A percentile compares a stretch with the other conserved stretches of the same genome.
Evolutionary conservation across 257 asterid species (phyloP).

Genomic region (Primulina tabacum): DNA sequence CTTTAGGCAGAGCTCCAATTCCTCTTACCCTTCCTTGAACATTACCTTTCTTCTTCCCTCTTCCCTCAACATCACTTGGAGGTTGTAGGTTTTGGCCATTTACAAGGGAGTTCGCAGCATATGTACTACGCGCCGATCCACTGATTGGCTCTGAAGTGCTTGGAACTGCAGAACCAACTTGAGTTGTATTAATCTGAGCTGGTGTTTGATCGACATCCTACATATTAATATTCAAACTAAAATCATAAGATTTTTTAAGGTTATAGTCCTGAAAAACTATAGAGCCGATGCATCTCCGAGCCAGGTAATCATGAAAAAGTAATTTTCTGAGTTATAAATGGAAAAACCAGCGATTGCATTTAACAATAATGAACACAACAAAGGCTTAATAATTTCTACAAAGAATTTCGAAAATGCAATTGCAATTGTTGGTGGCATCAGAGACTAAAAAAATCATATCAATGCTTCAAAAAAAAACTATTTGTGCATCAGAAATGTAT

Average conservation of each 20-base stretch:
- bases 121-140: slow-evolving; percentile 31
- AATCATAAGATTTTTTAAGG: slow-evolving; percentile 13
- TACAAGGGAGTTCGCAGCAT: slow-evolving; percentile 29
- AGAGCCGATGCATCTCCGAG: too few relatives aligned
- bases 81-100: slow-evolving; percentile 46
- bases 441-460: too few relatives aligned
- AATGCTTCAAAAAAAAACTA: too few relatives aligned
- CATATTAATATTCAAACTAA: slow-evolving; percentile 22
- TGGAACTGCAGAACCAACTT: slow-evolving; percentile 38
- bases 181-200: slow-evolving; percentile 36
- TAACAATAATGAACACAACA: too few relatives aligned
- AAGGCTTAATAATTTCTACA: too few relatives aligned
- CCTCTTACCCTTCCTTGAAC: slow-evolving; percentile 73
- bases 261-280: too few relatives aligned
- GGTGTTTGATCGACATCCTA: slow-evolving; percentile 55
- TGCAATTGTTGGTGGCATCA: too few relatives aligned
- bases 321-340: too few relatives aligned
- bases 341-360: too few relatives aligned
- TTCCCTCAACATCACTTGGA: slow-evolving; percentile 45
- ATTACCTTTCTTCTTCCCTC: slow-evolving; percentile 56
- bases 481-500: too few relatives aligned
- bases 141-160: slow-evolving; percentile 35
- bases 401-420: too few relatives aligned
- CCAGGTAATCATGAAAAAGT: too few relatives aligned
- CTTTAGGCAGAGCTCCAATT: slow-evolving; percentile 70